phyloP scores from a whole-genome alignment of 176 grass and related monocot genomes.

The Aechmea fasciata region DNA sequence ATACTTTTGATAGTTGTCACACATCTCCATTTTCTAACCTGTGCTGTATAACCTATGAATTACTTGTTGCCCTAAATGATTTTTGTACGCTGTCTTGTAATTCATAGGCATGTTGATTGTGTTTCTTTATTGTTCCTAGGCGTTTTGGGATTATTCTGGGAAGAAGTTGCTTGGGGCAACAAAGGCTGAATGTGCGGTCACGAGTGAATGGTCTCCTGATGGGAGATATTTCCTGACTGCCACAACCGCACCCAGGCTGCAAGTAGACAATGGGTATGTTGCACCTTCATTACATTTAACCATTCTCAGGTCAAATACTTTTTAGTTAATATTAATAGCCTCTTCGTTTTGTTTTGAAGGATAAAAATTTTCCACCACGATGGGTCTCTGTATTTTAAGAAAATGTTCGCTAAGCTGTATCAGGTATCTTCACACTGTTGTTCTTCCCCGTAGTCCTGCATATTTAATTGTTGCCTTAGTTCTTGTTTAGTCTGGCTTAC shows the following conservation, averaged over 20 bases:
- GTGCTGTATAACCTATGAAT: no score
- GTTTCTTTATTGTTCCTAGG: slow-evolving; percentile 34
- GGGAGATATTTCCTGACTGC: slow-evolving; percentile 90
- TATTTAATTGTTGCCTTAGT: no score
- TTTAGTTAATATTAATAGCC: slow-evolving; percentile 9
- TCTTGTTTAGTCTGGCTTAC: no score
- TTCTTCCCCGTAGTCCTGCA: not conserved
- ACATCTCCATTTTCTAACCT: no score
- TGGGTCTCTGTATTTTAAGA: slow-evolving; percentile 78
- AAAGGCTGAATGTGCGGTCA: slow-evolving; percentile 91
- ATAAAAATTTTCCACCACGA: slow-evolving; percentile 85
- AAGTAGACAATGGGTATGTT: slow-evolving; percentile 84
- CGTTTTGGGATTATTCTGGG: slow-evolving; percentile 84
- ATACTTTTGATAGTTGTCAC: no score
- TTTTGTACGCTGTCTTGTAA: not conserved
- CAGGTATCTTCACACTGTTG: slow-evolving; percentile 39
- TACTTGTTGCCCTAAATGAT: not conserved
- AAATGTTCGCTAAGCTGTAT: slow-evolving; percentile 86
- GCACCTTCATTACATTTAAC: slow-evolving; percentile 4
- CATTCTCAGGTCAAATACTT: not conserved
- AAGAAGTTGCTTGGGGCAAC: slow-evolving; percentile 75
- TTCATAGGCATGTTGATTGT: not conserved
- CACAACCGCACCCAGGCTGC: slow-evolving; percentile 87
- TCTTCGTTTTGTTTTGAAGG: slow-evolving; percentile 27
- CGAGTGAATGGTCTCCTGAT: slow-evolving; percentile 93